phyloP scores from a whole-genome alignment of 164 flowering plant species.

The Akebia trifoliata region DNA sequence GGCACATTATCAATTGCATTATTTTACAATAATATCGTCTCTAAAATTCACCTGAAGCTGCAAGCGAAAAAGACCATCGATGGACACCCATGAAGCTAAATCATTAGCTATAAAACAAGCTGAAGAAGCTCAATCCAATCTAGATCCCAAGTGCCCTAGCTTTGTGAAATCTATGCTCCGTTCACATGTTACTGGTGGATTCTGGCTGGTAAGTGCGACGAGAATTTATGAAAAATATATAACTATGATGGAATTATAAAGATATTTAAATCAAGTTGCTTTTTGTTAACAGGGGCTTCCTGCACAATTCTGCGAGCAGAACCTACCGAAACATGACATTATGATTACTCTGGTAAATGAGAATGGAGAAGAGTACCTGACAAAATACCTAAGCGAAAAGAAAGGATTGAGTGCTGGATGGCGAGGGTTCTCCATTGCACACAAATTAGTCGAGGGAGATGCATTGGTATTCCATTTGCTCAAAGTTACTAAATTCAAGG shows the following conservation, averaged over 20 bases:
- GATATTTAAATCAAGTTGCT: not conserved
- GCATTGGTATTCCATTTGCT: conserved; percentile 28
- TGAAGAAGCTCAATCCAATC: conserved; percentile 27
- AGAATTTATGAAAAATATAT: not conserved
- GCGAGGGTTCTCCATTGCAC: conserved; percentile 28
- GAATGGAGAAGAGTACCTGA: conserved; percentile 9
- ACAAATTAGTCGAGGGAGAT: conserved; percentile 28
- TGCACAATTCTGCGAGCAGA: conserved; percentile 11
- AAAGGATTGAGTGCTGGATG: conserved; percentile 34
- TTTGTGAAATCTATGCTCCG: conserved; percentile 31
- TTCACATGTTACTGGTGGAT: conserved; percentile 37
- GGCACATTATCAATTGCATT: not conserved
- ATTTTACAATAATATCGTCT: not conserved
- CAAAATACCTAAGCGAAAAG: conserved; percentile 17
- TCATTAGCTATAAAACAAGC: conserved; percentile 26
- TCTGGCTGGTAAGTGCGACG: conserved; percentile 39
- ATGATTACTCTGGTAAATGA: conserved; percentile 32
- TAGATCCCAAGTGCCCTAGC: conserved; percentile 29
- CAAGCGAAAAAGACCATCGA: not conserved
- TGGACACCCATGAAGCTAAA: not conserved
- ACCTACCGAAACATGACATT: conserved; percentile 28
- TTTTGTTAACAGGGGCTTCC: conserved; percentile 24
- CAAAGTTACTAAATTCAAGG: conserved; percentile 25
- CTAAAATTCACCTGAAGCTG: not conserved
- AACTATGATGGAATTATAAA: not conserved